phyloP scores from a whole-genome alignment of 352 stramenopile genomes.

The Phytophthora brassicae region DNA sequence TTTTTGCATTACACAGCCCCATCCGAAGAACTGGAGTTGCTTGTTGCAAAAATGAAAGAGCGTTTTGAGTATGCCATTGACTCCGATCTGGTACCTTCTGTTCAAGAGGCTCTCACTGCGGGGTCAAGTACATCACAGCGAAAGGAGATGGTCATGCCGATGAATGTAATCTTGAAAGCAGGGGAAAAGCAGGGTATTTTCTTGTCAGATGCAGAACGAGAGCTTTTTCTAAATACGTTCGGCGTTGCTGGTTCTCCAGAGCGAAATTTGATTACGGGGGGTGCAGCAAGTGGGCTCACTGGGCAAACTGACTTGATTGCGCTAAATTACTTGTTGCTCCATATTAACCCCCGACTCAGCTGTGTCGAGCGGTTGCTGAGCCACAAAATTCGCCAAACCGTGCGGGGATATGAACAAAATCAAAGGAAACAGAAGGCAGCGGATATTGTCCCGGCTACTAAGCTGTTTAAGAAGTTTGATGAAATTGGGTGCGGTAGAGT shows the following conservation, averaged over 20 bases:
- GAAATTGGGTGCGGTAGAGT: conserved; percentile 42
- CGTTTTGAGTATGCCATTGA: conserved; percentile 62
- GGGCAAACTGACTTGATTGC: conserved; percentile 16
- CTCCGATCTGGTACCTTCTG: conserved; percentile 37
- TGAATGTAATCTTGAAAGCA: conserved; percentile 7
- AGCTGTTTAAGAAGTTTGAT: conserved; percentile 66
- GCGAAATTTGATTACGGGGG: neutral
- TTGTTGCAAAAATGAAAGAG: conserved; percentile 65
- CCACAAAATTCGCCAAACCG: conserved; percentile 65
- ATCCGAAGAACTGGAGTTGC: conserved; percentile 54
- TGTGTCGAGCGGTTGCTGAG: conserved; percentile 55
- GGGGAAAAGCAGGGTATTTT: conserved; percentile 41
- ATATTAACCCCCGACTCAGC: conserved; percentile 57
- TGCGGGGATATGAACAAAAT: conserved; percentile 36
- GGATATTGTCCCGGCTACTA: conserved; percentile 20
- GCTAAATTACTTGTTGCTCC: conserved; percentile 53
- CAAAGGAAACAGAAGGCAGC: conserved; percentile 31
- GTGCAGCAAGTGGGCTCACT: neutral
- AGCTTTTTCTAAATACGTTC: conserved; percentile 28
- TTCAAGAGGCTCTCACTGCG: conserved; percentile 42
- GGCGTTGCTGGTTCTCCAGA: neutral
- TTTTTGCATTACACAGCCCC: conserved; percentile 64
- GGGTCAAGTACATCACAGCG: conserved; percentile 1
- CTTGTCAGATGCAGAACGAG: conserved; percentile 36
- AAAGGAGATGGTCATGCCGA: conserved; percentile 23